Evolutionary conservation across 768 basidiomycete species (phyloP), one percentile per base, ranked within the genome.

Genomic region (Leccinum boreale): DNA sequence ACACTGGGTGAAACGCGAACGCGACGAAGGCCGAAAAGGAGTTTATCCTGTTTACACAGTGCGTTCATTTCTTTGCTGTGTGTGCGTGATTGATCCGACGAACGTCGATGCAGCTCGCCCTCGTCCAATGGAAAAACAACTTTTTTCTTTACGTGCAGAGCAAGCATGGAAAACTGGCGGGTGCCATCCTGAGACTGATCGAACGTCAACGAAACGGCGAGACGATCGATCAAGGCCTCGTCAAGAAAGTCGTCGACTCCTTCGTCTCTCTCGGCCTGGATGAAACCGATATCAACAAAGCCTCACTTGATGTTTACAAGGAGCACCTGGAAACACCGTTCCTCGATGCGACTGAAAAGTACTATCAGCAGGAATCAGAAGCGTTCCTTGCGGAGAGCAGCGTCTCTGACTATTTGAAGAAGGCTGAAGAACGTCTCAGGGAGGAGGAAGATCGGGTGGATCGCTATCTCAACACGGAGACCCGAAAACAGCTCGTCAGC

Each of bases 1-100:
- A 21, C 94, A 98, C 75, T 99, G 97, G 97, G 96, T 99, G 46
- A 96, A 95, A 77, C 83, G 96, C 53, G 97, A 99, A 72, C 85
- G 95, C 68, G 96, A 98, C 66, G 96, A 98, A 73, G 97, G 97
- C 15, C 81, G 95, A 66, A 95, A 92, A 74, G 89, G 87, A 45
- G 90, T 98, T 21, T 98, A 98, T 75, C 87, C 86, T 1, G 92
- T 99, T 19, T 98, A 98, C 70, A 99, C 96, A 26, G 95, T 96
- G 63, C 68, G 88, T 75, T 75, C 24, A 5, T 35, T 35, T 53
- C n/a, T 42, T 31, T 17, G 46, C 14, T 8, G 7, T 11, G 47
- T 36, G 29, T 31, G 31, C 24, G 42, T 54, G 52, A 52, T 58
- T 52, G 46, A 57, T 52, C 52, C 23, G 11, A 52, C 21, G 28